Evolutionary conservation across 768 basidiomycete species (phyloP).

Genomic region (Suillus sp.): DNA sequence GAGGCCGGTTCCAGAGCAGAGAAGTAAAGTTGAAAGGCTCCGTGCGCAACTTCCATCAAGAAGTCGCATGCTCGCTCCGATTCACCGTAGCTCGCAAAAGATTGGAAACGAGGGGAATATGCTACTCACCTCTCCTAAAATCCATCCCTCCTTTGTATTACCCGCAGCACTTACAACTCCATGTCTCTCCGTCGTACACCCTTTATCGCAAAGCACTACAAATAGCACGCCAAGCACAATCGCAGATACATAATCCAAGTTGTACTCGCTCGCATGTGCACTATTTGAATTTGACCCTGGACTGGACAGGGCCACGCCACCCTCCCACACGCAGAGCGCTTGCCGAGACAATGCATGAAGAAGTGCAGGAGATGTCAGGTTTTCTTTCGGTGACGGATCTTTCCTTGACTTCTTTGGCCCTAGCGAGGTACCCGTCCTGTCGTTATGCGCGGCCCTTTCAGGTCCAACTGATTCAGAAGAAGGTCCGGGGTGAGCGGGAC

Average conservation of each 20-base stretch:
- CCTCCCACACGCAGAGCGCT: constrained; percentile 46
- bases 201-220: constrained; percentile 53
- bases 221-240: constrained; percentile 58
- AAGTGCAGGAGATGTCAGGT: constrained; percentile 35
- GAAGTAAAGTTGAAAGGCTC: background rate
- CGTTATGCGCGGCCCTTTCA: background rate
- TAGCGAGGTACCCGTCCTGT: background rate
- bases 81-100: background rate
- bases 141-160: constrained; percentile 4
- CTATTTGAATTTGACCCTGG: background rate
- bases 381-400: constrained; percentile 27
- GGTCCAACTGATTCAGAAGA: constrained; percentile 19
- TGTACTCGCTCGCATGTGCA: constrained; percentile 38
- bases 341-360: constrained; percentile 53
- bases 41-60: constrained; percentile 1
- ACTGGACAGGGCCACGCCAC: constrained; percentile 11
- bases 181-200: constrained; percentile 33
- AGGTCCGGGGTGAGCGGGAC: constrained; percentile 10
- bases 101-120: background rate
- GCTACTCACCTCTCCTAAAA: constrained; percentile 5
- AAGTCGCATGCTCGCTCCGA: background rate
- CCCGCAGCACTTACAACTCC: background rate
- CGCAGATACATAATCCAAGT: constrained; percentile 61
- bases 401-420: background rate
- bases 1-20: background rate